Evolutionary conservation across 1,139 yeast species (phyloP).

Genomic region (Suhomyces wounanorum): DNA sequence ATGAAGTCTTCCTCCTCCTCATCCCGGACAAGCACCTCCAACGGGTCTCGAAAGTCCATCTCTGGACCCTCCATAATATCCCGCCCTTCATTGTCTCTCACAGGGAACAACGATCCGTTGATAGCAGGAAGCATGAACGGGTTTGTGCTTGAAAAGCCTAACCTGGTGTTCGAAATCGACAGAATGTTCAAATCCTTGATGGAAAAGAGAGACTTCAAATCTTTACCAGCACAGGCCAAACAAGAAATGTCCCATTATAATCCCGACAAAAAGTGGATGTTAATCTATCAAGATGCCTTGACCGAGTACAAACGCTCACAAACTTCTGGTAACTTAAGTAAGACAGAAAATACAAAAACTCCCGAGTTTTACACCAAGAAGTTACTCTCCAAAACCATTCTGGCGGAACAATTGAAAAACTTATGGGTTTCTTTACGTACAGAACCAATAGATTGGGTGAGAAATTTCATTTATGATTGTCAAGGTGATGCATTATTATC

Average conservation of each 20-base stretch:
- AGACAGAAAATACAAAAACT: slow-evolving; percentile 46
- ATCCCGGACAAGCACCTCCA: slow-evolving; percentile 1
- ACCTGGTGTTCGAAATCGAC: slow-evolving; percentile 61
- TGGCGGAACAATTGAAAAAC: slow-evolving; percentile 73
- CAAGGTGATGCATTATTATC: slow-evolving; percentile 88
- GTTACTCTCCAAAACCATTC: slow-evolving; percentile 68
- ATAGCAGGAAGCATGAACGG: slow-evolving; percentile 21
- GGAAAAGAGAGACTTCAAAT: slow-evolving; percentile 81
- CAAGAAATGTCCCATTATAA: slow-evolving; percentile 77
- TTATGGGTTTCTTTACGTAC: slow-evolving; percentile 91
- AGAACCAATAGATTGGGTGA: slow-evolving; percentile 90
- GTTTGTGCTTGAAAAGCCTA: slow-evolving; percentile 53
- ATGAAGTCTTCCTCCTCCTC: neutral
- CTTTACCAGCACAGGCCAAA: slow-evolving; percentile 76
- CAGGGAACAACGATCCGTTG: slow-evolving; percentile 24
- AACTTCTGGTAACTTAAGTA: slow-evolving; percentile 27
- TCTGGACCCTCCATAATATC: slow-evolving; percentile 31
- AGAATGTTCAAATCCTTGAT: slow-evolving; percentile 66
- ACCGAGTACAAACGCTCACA: slow-evolving; percentile 69
- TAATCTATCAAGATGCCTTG: slow-evolving; percentile 83
- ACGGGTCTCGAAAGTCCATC: slow-evolving; percentile 7
- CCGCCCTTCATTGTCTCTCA: slow-evolving; percentile 30
- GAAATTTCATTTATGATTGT: slow-evolving; percentile 66
- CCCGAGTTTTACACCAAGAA: slow-evolving; percentile 81
- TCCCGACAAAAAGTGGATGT: slow-evolving; percentile 85